Conservation (phyloP, 2,329 filamentous ascomycete genomes). For the Uncinocarpus reesii region DNA sequence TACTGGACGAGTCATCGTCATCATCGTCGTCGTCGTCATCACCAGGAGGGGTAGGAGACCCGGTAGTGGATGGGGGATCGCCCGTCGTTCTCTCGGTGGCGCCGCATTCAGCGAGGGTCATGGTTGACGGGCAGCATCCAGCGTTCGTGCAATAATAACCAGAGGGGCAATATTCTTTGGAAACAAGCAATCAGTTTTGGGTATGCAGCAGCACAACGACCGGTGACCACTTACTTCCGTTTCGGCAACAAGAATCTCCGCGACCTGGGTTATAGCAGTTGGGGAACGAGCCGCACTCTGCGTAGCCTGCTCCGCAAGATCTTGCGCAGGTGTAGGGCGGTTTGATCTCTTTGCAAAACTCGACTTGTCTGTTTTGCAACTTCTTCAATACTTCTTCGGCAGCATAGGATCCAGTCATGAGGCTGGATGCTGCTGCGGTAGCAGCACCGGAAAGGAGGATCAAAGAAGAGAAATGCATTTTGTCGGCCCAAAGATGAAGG, state of each 20-base stretch:
- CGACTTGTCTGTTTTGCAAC: constrained; percentile 1
- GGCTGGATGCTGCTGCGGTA: not conserved
- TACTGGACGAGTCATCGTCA: not conserved
- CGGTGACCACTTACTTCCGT: constrained; percentile 12
- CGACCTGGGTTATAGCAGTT: constrained; percentile 11
- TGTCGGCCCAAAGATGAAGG: too few relatives aligned
- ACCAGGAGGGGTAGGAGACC: not conserved
- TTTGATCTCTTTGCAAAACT: constrained; percentile 6
- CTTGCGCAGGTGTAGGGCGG: constrained; percentile 8
- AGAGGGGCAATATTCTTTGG: constrained; percentile 11
- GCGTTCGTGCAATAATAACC: constrained; percentile 10
- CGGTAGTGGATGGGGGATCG: not conserved
- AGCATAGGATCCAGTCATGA: not conserved
- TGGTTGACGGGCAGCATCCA: constrained; percentile 8
- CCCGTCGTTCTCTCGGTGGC: constrained; percentile 5
- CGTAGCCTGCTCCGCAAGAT: constrained; percentile 9
- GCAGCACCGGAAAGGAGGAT: constrained; percentile 5
- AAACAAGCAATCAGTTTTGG: not conserved
- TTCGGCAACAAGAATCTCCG: constrained; percentile 12
- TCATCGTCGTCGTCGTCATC: not conserved
- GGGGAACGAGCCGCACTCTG: constrained; percentile 4
- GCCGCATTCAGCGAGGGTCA: constrained; percentile 7
- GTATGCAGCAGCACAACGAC: not conserved
- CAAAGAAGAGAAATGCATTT: constrained; percentile 11
- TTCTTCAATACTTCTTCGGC: not conserved